Conservation (phyloP, 202 grass and related monocot genomes). For the Carex sylvatica region DNA sequence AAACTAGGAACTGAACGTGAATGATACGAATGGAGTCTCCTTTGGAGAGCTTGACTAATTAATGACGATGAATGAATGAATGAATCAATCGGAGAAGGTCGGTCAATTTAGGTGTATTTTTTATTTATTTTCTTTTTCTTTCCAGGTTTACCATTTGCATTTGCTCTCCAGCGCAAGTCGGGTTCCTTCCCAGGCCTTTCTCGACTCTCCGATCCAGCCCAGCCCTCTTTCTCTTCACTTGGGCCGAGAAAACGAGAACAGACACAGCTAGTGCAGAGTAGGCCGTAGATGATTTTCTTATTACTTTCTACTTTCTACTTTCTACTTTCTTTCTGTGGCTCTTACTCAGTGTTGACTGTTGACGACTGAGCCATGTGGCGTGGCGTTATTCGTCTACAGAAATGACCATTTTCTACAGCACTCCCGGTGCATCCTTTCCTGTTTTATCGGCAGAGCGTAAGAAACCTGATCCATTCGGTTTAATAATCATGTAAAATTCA, state of each 20-base stretch:
- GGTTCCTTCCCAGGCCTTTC: not conserved
- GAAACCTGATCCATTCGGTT: too few relatives aligned
- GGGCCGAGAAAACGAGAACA: not conserved
- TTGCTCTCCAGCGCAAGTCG: not conserved
- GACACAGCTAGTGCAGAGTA: not conserved
- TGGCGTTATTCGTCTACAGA: too few relatives aligned
- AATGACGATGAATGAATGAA: too few relatives aligned
- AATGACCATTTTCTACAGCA: too few relatives aligned
- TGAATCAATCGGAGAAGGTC: slow-evolving; percentile 3
- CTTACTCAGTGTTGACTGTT: too few relatives aligned
- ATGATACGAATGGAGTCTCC: slow-evolving; percentile 12
- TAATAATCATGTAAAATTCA: too few relatives aligned
- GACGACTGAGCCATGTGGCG: too few relatives aligned
- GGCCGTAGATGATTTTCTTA: not conserved
- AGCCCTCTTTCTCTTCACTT: not conserved
- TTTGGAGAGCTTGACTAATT: slow-evolving; percentile 19
- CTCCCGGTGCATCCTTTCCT: too few relatives aligned
- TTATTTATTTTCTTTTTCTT: slow-evolving; percentile 10
- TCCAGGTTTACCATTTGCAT: not conserved
- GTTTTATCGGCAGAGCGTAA: too few relatives aligned
- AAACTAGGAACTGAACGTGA: slow-evolving; percentile 15
- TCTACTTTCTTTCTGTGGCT: not conserved
- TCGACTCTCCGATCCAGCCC: not conserved
- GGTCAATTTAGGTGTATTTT: not conserved
- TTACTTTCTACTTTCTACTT: not conserved